Base-by-base conservation (phyloP, 2,329 filamentous ascomycete species). In the Ploettnerulaceae sp. region DNA sequence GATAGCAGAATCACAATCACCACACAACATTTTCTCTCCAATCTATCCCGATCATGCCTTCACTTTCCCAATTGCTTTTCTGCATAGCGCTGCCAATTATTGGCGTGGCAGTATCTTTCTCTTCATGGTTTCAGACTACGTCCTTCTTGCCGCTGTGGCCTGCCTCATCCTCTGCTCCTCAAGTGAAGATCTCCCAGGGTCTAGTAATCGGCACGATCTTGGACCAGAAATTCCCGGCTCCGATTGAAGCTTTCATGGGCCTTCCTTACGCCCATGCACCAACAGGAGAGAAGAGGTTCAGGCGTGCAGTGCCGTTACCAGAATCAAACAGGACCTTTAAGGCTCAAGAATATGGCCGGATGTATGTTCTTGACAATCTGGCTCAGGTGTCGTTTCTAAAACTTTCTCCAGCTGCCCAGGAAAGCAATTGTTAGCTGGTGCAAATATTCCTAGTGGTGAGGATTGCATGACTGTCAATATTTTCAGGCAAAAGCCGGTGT, bases 381-480 rank as follows among this genome's bases (percentile, higher is more conserved):
- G 18, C 9, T 25, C 18, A 15, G 3, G 17, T n/a, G 17, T 18
- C 25, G 18, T 11, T 14, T 50, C 14, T 29, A 41, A 17, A 48
- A 20, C 17, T 31, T 24, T 17, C 20, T n/a, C 14, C 36, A 54
- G 55, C 42, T 74, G 71, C 42, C 68, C 67, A 2, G 54, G 54
- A 26, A 63, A 45, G 60, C 59, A n/a, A 61, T 64, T 44, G 32
- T 51, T 43, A 39, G 52, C 6, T 54, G 62, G 45, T 21, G 47
- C 45, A 33, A 57, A 67, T 38, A 31, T 15, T 6, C 26, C 34
- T 11, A 49, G 32, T 17, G 52, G 49, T 33, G 76, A 79, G 64
- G 67, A 76, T 57, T 76, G 74, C 40, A 66, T 79, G 31, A 73
- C 70, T 42, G 58, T 70, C 7, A 77, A 78, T 54, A 59, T 79